phyloP scores from a whole-genome alignment of 768 basidiomycete genomes.

The Mycena galericulata region DNA sequence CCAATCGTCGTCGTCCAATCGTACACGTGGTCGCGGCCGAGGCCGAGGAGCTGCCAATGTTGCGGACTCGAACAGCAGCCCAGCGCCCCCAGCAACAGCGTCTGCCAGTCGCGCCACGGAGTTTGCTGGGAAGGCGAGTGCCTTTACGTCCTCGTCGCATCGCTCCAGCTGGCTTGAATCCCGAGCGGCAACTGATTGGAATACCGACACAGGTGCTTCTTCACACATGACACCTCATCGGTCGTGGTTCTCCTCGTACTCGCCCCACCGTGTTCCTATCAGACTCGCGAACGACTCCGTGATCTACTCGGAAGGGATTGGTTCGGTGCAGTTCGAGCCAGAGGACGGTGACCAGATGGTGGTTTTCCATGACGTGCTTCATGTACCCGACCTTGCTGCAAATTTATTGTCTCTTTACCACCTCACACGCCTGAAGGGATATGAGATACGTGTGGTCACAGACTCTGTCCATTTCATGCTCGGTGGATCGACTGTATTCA shows the following conservation, averaged over 20 bases:
- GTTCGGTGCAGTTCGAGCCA: slow-evolving; percentile 15
- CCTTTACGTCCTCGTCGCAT: slow-evolving; percentile 3
- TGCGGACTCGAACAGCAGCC: background rate
- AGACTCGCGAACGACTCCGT: slow-evolving; percentile 37
- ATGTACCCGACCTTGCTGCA: slow-evolving; percentile 29
- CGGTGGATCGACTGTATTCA: slow-evolving; percentile 26
- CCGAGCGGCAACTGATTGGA: slow-evolving; percentile 38
- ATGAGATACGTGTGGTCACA: slow-evolving; percentile 5
- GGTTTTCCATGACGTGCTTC: slow-evolving; percentile 23
- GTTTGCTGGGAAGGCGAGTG: slow-evolving; percentile 31
- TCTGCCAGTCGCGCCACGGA: slow-evolving; percentile 16
- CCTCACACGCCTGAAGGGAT: slow-evolving; percentile 22
- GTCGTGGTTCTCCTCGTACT: slow-evolving; percentile 36
- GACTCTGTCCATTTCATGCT: slow-evolving; percentile 16
- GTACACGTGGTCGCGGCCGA: background rate
- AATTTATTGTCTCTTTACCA: slow-evolving; percentile 30
- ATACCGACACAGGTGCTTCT: slow-evolving; percentile 46
- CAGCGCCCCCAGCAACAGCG: background rate
- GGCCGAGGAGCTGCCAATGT: background rate
- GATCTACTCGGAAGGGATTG: slow-evolving; percentile 36
- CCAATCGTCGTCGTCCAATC: background rate
- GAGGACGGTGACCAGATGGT: background rate
- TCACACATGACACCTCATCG: slow-evolving; percentile 45
- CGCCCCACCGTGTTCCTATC: slow-evolving; percentile 34
- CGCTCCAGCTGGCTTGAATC: slow-evolving; percentile 20